These are phyloP conservation scores for Phialophora chinensis DNA, from an alignment of 2,329 filamentous ascomycete genomes.

Conservation along the genomic window DNA sequence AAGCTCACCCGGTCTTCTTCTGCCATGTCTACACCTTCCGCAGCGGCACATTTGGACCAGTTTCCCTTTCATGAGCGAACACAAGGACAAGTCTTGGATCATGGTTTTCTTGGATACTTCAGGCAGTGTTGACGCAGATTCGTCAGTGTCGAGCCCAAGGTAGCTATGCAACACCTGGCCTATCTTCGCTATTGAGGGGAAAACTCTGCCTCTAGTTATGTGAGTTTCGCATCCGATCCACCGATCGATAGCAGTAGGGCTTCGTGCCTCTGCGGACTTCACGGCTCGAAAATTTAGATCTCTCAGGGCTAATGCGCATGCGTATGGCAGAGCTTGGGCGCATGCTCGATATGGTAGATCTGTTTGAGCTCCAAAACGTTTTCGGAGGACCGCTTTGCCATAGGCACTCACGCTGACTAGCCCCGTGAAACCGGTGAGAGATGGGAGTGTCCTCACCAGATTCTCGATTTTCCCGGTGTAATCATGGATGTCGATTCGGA, in stretches of 20 bases:
- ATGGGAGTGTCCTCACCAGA: background rate
- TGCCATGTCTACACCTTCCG: background rate
- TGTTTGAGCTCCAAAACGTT: background rate
- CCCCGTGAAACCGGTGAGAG: background rate
- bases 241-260: background rate
- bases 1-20: background rate
- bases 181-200: background rate
- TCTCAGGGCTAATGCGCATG: background rate
- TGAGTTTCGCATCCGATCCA: background rate
- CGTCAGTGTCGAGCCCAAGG: background rate
- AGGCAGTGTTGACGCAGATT: background rate
- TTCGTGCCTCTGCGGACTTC: background rate
- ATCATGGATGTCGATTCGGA: background rate
- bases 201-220: background rate
- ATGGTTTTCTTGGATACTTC: constrained; percentile 1
- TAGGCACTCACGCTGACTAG: background rate
- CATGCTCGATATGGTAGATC: constrained; percentile 4
- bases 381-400: background rate
- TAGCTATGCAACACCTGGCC: background rate
- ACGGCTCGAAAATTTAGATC: background rate
- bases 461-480: constrained; percentile 3
- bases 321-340: background rate
- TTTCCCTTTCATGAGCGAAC: background rate
- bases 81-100: background rate
- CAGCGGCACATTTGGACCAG: too few relatives aligned